Evolutionary conservation across 2,329 filamentous ascomycete species (phyloP).

Genomic region (Escovopsis sp.): DNA sequence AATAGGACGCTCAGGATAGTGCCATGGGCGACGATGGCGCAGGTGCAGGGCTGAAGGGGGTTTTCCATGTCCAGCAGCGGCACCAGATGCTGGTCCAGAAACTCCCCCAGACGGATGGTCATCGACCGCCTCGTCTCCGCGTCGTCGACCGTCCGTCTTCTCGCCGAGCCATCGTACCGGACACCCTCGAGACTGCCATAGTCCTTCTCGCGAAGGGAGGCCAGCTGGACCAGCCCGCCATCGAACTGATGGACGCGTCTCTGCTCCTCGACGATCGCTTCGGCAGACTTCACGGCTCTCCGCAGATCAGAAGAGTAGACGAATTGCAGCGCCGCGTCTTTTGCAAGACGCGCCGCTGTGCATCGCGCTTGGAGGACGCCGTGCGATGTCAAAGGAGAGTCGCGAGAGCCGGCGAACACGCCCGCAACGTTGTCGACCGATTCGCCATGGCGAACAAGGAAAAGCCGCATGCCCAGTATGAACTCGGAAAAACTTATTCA

Average conservation of each 20-base stretch:
- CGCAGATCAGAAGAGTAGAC: constrained; percentile 68
- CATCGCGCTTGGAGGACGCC: constrained; percentile 64
- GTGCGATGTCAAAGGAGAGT: constrained; percentile 69
- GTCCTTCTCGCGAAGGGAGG: constrained; percentile 53
- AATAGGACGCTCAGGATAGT: constrained; percentile 61
- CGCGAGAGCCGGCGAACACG: constrained; percentile 63
- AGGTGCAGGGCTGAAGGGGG: constrained; percentile 7
- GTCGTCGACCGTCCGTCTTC: constrained; percentile 18
- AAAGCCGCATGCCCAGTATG: constrained; percentile 29
- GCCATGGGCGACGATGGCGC: constrained; percentile 69
- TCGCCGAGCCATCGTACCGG: constrained; percentile 14
- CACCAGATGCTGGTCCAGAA: constrained; percentile 48
- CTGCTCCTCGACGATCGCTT: constrained; percentile 46
- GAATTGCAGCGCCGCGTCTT: constrained; percentile 30
- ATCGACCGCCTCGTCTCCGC: constrained; percentile 57
- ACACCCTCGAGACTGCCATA: constrained; percentile 59
- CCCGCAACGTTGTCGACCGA: constrained; percentile 78
- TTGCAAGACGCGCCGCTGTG: constrained; percentile 47
- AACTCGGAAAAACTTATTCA: too few relatives aligned
- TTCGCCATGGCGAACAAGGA: constrained; percentile 77
- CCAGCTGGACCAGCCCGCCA: constrained; percentile 10
- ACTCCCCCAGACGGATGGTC: constrained; percentile 44
- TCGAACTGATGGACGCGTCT: constrained; percentile 7
- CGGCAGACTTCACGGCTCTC: constrained; percentile 57
- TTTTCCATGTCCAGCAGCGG: constrained; percentile 25